Percentiles rank a stretch among this genome's conserved stretches.
These are phyloP conservation scores for Fusarium sublunatum DNA, from an alignment of 2,329 filamentous ascomycete species.

Conservation along the genomic window DNA sequence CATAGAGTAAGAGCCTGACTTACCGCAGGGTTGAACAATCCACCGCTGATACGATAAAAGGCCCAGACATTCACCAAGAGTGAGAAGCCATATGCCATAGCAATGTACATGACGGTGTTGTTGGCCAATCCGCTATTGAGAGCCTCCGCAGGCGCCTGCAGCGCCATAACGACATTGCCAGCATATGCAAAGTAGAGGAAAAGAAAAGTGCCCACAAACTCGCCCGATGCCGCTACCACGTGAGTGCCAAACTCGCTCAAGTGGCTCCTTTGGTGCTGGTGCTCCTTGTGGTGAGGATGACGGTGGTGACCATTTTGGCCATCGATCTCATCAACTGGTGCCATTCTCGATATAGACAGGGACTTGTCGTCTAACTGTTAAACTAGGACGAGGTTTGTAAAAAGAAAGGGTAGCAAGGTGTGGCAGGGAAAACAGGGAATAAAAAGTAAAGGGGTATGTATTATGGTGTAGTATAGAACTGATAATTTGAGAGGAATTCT, in stretches of 20 bases:
- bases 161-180: conserved; percentile 36
- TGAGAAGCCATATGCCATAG: conserved; percentile 46
- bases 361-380: neutral
- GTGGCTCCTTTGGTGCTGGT: conserved; percentile 12
- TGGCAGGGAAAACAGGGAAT: conserved; percentile 18
- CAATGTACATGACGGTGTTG: conserved; percentile 32
- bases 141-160: conserved; percentile 24
- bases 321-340: conserved; percentile 2
- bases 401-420: neutral
- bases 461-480: neutral
- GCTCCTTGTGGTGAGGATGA: neutral
- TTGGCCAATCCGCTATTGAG: conserved; percentile 22
- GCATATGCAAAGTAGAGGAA: conserved; percentile 44
- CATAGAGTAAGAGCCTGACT: neutral
- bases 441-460: neutral
- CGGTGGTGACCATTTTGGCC: neutral
- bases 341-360: conserved; percentile 15
- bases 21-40: conserved; percentile 56
- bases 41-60: conserved; percentile 63
- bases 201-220: conserved; percentile 39
- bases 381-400: conserved; percentile 1
- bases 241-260: conserved; percentile 33
- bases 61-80: conserved; percentile 65
- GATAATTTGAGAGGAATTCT: conserved; percentile 7
- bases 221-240: conserved; percentile 38